phyloP scores from a whole-genome alignment of 2,329 filamentous ascomycete species.

The Botrytis medusae region DNA sequence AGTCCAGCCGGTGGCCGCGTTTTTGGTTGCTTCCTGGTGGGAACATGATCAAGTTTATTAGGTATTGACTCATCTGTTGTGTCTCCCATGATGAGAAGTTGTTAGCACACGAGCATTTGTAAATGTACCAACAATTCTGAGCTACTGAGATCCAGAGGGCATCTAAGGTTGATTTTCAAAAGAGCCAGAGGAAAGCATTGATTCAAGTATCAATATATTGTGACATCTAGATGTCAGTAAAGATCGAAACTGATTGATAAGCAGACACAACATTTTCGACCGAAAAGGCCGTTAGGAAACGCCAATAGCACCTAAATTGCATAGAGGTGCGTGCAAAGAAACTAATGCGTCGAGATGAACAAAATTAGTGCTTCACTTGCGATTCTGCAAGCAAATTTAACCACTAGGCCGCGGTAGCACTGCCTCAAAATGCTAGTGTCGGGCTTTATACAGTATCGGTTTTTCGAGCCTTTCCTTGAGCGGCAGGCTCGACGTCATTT shows the following conservation, averaged over 20 bases:
- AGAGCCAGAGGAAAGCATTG: background rate
- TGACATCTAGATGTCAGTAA: background rate
- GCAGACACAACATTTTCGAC: background rate
- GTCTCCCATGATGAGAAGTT: background rate
- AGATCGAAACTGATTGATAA: background rate
- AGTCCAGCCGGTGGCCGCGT: constrained; percentile 47
- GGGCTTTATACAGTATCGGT: background rate
- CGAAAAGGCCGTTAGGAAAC: background rate
- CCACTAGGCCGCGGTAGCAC: background rate
- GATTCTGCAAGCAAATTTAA: background rate
- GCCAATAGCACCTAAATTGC: background rate
- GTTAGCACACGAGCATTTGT: background rate
- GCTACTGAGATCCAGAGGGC: background rate
- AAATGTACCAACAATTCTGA: background rate
- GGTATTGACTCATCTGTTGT: background rate
- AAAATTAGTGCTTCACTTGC: background rate
- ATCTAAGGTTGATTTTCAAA: background rate
- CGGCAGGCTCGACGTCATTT: background rate
- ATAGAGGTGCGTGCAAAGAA: background rate
- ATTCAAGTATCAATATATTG: background rate
- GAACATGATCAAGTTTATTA: constrained; percentile 4
- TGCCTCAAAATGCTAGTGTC: background rate
- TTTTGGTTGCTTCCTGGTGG: constrained; percentile 41
- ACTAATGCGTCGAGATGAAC: background rate
- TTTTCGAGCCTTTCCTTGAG: background rate